A percentile compares a stretch with the other conserved stretches of the same genome.
Conservation (phyloP, 83 land plant species). For the Diphasiastrum complanatum region DNA sequence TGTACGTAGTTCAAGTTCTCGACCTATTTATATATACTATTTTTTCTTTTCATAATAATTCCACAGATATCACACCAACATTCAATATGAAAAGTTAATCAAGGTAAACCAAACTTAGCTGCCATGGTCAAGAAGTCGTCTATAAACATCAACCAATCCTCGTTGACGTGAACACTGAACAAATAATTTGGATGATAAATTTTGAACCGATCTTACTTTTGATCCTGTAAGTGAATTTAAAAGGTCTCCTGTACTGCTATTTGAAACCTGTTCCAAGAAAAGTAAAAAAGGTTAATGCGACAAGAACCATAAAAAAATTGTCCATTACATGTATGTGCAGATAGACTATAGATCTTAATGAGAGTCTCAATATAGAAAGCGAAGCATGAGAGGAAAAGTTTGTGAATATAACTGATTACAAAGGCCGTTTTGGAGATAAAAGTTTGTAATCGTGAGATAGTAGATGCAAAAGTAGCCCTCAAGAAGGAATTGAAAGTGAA, state of each 20-base stretch:
- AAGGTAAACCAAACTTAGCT: constrained; percentile 1
- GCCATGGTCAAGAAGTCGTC: constrained; percentile 67
- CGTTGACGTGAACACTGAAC: constrained; percentile 88
- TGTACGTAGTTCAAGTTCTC: too few species aligned
- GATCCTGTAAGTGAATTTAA: constrained; percentile 64
- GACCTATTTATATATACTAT: too few species aligned
- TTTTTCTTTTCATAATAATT: too few species aligned
- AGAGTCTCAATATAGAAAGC: background rate
- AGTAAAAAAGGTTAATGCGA: background rate
- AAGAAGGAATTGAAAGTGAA: too few species aligned
- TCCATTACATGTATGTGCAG: background rate
- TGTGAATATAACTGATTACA: too few species aligned
- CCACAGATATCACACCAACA: background rate
- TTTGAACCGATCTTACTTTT: constrained; percentile 76
- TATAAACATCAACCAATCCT: constrained; percentile 83
- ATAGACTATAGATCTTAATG: too few species aligned
- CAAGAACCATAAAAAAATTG: background rate
- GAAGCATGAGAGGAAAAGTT: background rate
- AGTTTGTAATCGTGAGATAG: too few species aligned
- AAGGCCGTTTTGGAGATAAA: too few species aligned
- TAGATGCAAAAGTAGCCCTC: too few species aligned
- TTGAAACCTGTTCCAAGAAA: constrained; percentile 49
- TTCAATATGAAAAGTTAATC: background rate
- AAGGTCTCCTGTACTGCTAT: constrained; percentile 58
- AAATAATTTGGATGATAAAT: constrained; percentile 79